phyloP scores from a whole-genome alignment of 2,329 filamentous ascomycete genomes.

The Cadophora malorum region DNA sequence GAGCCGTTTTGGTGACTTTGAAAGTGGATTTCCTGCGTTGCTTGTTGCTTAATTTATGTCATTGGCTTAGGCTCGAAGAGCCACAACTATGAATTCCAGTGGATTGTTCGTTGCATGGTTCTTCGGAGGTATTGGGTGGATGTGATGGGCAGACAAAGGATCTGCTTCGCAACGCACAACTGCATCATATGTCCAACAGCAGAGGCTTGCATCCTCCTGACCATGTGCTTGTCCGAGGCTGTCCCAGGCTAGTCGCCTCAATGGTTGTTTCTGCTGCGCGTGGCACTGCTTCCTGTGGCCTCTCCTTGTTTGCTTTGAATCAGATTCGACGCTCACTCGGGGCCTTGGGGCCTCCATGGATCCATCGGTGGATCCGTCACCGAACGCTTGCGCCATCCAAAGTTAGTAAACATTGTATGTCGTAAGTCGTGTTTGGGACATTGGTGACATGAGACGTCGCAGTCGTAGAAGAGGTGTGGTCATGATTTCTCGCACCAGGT shows the following conservation, averaged over 20 bases:
- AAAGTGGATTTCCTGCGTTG: background rate
- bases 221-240: background rate
- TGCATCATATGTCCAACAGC: background rate
- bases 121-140: background rate
- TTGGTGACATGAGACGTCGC: background rate
- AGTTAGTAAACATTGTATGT: background rate
- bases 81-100: background rate
- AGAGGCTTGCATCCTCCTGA: background rate
- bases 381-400: background rate
- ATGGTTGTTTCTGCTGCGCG: background rate
- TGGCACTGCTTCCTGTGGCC: background rate
- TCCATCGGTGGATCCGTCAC: background rate
- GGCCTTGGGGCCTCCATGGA: background rate
- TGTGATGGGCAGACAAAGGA: background rate
- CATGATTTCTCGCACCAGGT: background rate
- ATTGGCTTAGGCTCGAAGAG: background rate
- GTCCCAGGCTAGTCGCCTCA: background rate
- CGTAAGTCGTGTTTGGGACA: background rate
- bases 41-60: background rate
- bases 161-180: background rate
- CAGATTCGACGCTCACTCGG: background rate
- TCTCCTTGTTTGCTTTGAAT: background rate
- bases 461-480: background rate
- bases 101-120: conserved; percentile 7
- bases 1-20: background rate